A percentile compares a stretch with the other conserved stretches of the same genome.
Conservation (phyloP, 2,329 filamentous ascomycete species). For the Sarocladiaceae sp. region DNA sequence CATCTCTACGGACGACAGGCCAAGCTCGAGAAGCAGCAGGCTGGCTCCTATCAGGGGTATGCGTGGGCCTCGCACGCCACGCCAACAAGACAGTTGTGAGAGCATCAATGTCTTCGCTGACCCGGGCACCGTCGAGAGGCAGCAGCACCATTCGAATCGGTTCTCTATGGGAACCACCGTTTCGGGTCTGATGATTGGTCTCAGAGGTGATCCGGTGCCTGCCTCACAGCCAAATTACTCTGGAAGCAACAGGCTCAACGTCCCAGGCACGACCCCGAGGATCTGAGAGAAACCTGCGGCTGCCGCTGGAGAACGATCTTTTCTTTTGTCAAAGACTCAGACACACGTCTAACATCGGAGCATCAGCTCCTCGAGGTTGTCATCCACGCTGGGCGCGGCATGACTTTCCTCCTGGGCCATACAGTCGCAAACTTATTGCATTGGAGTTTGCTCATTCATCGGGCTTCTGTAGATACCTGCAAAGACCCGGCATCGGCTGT, state of each 20-base stretch:
- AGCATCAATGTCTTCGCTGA: slow-evolving; percentile 52
- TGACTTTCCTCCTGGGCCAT: too few species aligned
- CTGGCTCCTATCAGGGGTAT: slow-evolving; percentile 35
- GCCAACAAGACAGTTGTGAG: slow-evolving; percentile 34
- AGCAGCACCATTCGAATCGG: too few species aligned
- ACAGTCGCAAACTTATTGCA: too few species aligned
- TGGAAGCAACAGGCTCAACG: slow-evolving; percentile 34
- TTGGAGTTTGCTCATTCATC: too few species aligned
- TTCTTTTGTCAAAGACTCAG: neutral
- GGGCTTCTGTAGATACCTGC: too few species aligned
- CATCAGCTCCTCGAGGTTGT: too few species aligned
- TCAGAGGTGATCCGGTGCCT: slow-evolving; percentile 46
- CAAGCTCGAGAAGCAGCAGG: slow-evolving; percentile 13
- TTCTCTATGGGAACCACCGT: slow-evolving; percentile 40
- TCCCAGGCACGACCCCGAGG: slow-evolving; percentile 32
- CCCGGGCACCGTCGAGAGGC: slow-evolving; percentile 32
- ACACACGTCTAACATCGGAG: slow-evolving; percentile 6
- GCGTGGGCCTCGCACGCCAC: slow-evolving; percentile 24
- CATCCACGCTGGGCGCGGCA: slow-evolving; percentile 8
- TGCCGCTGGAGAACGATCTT: neutral
- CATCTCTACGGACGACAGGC: slow-evolving; percentile 18
- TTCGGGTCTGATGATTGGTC: slow-evolving; percentile 30
- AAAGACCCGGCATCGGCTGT: too few species aligned
- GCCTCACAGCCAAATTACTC: slow-evolving; percentile 26
- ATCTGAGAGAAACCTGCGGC: slow-evolving; percentile 17